Base-by-base conservation (phyloP, 2,329 filamentous ascomycete genomes). In the Colletotrichum neosansevieriae region DNA sequence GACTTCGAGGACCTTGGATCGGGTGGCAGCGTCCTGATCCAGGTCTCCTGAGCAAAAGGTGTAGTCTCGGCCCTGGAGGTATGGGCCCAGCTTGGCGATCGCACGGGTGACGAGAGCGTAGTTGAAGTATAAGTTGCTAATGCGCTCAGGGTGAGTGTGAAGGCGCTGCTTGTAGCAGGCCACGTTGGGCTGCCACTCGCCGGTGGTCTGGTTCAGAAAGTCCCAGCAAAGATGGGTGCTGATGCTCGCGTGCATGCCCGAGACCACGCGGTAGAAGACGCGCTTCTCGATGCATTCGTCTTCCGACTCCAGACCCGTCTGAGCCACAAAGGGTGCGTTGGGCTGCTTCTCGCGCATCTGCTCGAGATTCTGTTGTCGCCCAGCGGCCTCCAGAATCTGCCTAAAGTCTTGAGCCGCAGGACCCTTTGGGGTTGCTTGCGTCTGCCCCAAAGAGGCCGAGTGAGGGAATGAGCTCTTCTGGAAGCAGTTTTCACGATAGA, bases 61-160 rank as follows among this genome's bases (percentile, higher is more conserved):
- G 82, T 98, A 98, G 70, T 88, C 84, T 13, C 63, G 63, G 4
- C 74, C 75, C 71, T 91, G 84, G 10, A 98, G 86, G 73, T 94
- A 91, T 24, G 93, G 92, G 12, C 92, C 92, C 9, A 98, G 87
- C 81, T 99, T 99, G 60, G 93, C 92, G 45, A 98, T 88, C 12
- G 96, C 96, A 57, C 96, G 92, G 29, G 95, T 92, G 45, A 99
- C 86, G n/a, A 99, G 87, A 0, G 96, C 96, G 76, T 97, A 99
- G 87, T 99, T 98, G 84, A 99, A 99, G 84, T 99, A 99, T 57
- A 99, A 86, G 79, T 99, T 99, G 73, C 94, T 96, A 76, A 99
- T 92, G 69, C 95, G 92, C 73, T 99, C 96, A 0, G 95, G 94
- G 77, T 92, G 89, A 21, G 86, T 84, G 79, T 97, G 93, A 15